Conservation (phyloP, 2,329 filamentous ascomycete species). For the Neonectria hederae region DNA sequence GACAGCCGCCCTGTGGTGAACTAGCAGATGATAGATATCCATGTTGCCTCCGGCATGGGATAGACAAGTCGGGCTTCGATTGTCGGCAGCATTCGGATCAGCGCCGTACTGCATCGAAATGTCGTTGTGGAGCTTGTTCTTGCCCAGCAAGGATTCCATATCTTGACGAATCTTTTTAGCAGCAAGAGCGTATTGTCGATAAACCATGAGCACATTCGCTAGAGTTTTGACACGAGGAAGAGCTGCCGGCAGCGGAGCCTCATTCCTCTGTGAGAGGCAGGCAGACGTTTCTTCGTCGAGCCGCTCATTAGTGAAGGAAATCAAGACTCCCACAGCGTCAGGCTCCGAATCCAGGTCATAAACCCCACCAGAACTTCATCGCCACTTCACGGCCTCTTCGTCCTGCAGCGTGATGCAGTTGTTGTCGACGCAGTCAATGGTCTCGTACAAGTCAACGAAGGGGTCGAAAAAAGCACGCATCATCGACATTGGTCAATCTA, state of each 20-base stretch:
- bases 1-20: neutral
- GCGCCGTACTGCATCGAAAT: conserved; percentile 7
- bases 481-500: neutral
- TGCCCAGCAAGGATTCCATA: too few species aligned
- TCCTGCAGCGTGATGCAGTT: conserved; percentile 31
- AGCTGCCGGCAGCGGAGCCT: neutral
- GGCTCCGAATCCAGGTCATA: neutral
- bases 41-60: neutral
- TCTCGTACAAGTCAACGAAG: neutral
- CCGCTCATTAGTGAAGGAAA: too few species aligned
- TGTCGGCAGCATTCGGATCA: neutral
- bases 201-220: neutral
- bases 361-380: neutral
- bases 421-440: conserved; percentile 7
- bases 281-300: neutral
- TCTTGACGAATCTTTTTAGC: too few species aligned
- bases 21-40: neutral
- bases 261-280: neutral
- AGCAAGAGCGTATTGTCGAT: neutral
- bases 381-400: neutral
- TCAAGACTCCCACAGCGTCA: neutral
- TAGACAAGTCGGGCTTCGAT: conserved; percentile 2
- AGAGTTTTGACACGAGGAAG: neutral
- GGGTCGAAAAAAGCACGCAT: neutral
- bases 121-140: too few species aligned